Evolutionary conservation across 1,284 basidiomycete genomes (phyloP).

Genomic region (Puccinia hordei): DNA sequence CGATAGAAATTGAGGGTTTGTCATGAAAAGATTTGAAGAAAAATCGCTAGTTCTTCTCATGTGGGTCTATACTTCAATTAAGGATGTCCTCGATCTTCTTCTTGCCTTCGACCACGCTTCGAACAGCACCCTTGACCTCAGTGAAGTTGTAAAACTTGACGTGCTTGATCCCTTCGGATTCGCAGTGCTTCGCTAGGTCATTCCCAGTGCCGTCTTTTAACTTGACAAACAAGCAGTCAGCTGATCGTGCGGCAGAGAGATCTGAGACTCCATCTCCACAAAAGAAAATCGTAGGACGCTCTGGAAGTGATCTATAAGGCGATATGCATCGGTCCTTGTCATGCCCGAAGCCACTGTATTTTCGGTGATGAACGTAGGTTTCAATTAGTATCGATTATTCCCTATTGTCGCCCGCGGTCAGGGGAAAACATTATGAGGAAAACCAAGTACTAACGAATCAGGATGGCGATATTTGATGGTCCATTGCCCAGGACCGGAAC

Average conservation of each 20-base stretch:
- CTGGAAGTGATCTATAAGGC: conserved; percentile 72
- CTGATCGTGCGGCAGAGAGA: conserved; percentile 82
- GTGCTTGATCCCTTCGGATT: conserved; percentile 59
- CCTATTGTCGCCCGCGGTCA: neutral
- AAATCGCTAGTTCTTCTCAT: neutral
- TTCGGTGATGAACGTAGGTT: neutral
- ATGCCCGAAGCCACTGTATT: conserved; percentile 75
- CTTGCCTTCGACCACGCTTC: conserved; percentile 67
- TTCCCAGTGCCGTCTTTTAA: conserved; percentile 74
- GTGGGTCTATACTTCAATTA: neutral
- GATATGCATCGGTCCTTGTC: conserved; percentile 90
- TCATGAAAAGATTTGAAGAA: too few relatives aligned
- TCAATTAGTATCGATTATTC: neutral
- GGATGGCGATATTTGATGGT: conserved; percentile 84
- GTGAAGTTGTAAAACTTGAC: conserved; percentile 60
- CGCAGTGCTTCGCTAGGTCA: conserved; percentile 78
- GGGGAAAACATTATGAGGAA: neutral
- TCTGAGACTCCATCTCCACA: conserved; percentile 83
- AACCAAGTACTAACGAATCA: conserved; percentile 66
- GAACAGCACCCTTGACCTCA: conserved; percentile 62
- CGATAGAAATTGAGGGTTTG: too few relatives aligned
- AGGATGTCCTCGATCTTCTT: conserved; percentile 60
- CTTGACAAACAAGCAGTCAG: conserved; percentile 88
- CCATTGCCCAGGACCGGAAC: conserved; percentile 70
- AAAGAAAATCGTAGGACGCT: conserved; percentile 83